phyloP scores from a whole-genome alignment of 768 basidiomycete genomes.

The Pisolithus tinctorius region DNA sequence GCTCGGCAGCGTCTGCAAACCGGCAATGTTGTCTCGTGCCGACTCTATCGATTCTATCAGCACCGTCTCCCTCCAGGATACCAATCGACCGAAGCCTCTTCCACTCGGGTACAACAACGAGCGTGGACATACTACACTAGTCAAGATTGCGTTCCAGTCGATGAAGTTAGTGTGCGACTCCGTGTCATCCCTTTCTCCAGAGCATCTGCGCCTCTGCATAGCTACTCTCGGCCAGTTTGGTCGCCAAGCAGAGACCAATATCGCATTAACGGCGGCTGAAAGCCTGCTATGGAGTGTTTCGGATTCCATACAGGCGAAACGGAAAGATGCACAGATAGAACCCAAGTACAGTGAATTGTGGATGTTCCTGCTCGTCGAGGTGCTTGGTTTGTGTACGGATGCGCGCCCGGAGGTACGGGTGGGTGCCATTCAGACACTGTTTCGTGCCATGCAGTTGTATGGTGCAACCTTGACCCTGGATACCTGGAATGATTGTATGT shows the following conservation, averaged over 20 bases:
- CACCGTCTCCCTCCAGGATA: constrained; percentile 34
- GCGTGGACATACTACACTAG: constrained; percentile 65
- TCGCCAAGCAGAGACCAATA: constrained; percentile 90
- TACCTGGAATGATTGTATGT: constrained; percentile 89
- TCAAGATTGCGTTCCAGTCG: constrained; percentile 92
- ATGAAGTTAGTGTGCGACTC: constrained; percentile 93
- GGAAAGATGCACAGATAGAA: constrained; percentile 55
- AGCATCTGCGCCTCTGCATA: constrained; percentile 84
- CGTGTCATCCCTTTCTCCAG: constrained; percentile 70
- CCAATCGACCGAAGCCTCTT: constrained; percentile 35
- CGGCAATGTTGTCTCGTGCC: constrained; percentile 33
- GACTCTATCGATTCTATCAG: constrained; percentile 36
- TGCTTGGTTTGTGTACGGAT: constrained; percentile 79
- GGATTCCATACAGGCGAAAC: constrained; percentile 85
- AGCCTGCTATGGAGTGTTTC: constrained; percentile 94
- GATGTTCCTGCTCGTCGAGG: constrained; percentile 85
- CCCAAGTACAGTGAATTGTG: constrained; percentile 81
- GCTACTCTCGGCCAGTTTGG: constrained; percentile 88
- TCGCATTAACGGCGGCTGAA: constrained; percentile 89
- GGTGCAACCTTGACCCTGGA: constrained; percentile 75
- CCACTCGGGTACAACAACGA: constrained; percentile 55
- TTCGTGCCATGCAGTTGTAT: constrained; percentile 90
- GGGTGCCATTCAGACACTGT: constrained; percentile 92
- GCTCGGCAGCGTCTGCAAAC: constrained; percentile 80
- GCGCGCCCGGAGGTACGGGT: constrained; percentile 81